Conservation (phyloP, 257 asterid genomes). For the Anisodus acutangulus region DNA sequence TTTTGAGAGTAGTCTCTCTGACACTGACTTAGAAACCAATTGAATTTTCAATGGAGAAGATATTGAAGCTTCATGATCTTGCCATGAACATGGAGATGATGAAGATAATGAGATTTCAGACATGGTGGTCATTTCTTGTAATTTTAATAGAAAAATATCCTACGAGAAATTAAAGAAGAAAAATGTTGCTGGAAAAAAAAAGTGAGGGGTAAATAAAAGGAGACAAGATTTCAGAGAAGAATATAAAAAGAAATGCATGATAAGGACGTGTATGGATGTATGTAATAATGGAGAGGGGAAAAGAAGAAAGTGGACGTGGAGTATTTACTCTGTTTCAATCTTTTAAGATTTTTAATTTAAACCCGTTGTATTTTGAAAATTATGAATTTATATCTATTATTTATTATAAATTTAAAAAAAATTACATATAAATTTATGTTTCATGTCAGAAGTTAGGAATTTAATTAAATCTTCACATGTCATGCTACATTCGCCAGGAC, state of each 20-base stretch:
- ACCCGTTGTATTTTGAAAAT: too few relatives aligned
- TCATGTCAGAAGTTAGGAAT: too few relatives aligned
- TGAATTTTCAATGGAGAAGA: conserved; percentile 52
- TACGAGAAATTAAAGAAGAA: too few relatives aligned
- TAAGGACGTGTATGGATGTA: conserved; percentile 51
- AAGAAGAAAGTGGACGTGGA: conserved; percentile 33
- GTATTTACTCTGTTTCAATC: too few relatives aligned
- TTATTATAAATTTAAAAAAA: too few relatives aligned
- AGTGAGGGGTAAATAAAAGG: not conserved
- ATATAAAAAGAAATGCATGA: conserved; percentile 36
- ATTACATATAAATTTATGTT: too few relatives aligned
- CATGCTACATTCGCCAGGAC: too few relatives aligned
- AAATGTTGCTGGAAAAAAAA: not conserved
- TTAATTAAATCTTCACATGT: too few relatives aligned
- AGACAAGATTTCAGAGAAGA: not conserved
- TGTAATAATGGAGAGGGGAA: conserved; percentile 45
- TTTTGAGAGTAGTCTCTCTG: conserved; percentile 63
- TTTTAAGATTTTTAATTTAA: too few relatives aligned
- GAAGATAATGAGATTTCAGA: conserved; percentile 56
- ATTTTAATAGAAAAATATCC: not conserved
- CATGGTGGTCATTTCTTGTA: conserved; percentile 48
- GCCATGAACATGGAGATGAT: conserved; percentile 30
- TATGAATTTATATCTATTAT: too few relatives aligned
- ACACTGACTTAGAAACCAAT: conserved; percentile 71
- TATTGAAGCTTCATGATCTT: not conserved